Conservation (phyloP, 1,139 yeast species). For the Suhomyces coccinellae region DNA sequence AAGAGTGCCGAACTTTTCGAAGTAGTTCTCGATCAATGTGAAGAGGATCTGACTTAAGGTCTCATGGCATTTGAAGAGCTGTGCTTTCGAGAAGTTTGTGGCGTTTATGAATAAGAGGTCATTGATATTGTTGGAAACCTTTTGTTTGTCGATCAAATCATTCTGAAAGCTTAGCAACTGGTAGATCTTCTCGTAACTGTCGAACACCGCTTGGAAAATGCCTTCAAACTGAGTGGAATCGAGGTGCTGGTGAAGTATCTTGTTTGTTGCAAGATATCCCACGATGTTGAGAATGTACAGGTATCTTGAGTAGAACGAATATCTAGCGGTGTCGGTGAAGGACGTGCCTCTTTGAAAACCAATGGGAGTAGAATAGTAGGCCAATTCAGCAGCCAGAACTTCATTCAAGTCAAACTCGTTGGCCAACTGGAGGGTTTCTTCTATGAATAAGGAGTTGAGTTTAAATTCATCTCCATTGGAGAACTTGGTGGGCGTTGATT, state of each 20-base stretch:
- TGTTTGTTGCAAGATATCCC: constrained; percentile 50
- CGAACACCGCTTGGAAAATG: constrained; percentile 43
- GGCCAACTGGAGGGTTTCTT: constrained; percentile 61
- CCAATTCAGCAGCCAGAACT: constrained; percentile 37
- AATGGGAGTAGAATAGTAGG: constrained; percentile 41
- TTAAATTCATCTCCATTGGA: constrained; percentile 59
- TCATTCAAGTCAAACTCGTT: constrained; percentile 44
- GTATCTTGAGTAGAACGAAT: constrained; percentile 67
- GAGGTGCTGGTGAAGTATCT: constrained; percentile 29
- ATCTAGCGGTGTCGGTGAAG: constrained; percentile 66
- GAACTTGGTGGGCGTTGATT: constrained; percentile 53
- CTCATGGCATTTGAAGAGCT: constrained; percentile 69
- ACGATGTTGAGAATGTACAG: constrained; percentile 71
- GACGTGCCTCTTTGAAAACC: constrained; percentile 52
- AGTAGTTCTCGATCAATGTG: constrained; percentile 45
- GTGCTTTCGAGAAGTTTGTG: constrained; percentile 59
- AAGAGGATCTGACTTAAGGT: constrained; percentile 63
- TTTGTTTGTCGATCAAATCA: constrained; percentile 68
- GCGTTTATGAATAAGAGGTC: constrained; percentile 54
- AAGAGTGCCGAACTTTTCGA: constrained; percentile 31
- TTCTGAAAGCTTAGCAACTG: constrained; percentile 53
- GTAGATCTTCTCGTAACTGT: constrained; percentile 60
- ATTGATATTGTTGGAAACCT: constrained; percentile 40
- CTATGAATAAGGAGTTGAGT: constrained; percentile 57
- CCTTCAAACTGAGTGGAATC: constrained; percentile 17